These are phyloP conservation scores for Trichoderma afroharzianum DNA, from an alignment of 2,329 filamentous ascomycete species.

Conservation along the genomic window DNA sequence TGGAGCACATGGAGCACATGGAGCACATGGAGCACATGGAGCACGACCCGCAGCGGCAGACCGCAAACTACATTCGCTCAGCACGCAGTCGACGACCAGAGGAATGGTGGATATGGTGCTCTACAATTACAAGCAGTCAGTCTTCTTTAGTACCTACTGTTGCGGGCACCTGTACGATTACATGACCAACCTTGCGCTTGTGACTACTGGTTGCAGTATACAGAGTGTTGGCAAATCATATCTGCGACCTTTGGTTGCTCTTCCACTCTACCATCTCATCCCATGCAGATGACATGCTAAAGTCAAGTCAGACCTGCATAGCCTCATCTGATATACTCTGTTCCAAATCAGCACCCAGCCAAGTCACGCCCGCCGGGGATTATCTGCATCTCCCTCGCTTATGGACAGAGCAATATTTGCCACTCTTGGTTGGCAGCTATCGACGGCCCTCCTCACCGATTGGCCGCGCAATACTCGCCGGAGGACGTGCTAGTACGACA, in stretches of 20 bases:
- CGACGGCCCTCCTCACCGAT: not conserved
- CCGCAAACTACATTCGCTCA: constrained; percentile 1
- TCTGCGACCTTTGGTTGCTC: not conserved
- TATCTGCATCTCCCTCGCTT: constrained; percentile 3
- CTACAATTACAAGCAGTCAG: not conserved
- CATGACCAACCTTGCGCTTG: not conserved
- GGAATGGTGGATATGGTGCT: not conserved
- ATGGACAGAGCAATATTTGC: not conserved
- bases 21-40: not conserved
- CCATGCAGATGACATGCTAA: not conserved
- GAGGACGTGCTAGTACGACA: not conserved
- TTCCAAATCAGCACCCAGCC: not conserved
- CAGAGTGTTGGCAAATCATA: not conserved
- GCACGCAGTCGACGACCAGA: not conserved
- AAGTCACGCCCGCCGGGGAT: not conserved
- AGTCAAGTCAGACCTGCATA: not conserved
- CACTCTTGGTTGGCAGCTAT: not conserved
- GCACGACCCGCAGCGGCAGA: constrained; percentile 1
- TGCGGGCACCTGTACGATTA: not conserved
- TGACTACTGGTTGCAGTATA: not conserved
- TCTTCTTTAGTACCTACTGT: not conserved
- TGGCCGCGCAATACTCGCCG: not conserved
- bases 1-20: not conserved
- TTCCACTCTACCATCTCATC: not conserved
- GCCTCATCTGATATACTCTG: not conserved